Evolutionary conservation across 176 grass and related monocot species (phyloP), one percentile per base, ranked within the genome.

Genomic region (Chrysopogon serrulatus): DNA sequence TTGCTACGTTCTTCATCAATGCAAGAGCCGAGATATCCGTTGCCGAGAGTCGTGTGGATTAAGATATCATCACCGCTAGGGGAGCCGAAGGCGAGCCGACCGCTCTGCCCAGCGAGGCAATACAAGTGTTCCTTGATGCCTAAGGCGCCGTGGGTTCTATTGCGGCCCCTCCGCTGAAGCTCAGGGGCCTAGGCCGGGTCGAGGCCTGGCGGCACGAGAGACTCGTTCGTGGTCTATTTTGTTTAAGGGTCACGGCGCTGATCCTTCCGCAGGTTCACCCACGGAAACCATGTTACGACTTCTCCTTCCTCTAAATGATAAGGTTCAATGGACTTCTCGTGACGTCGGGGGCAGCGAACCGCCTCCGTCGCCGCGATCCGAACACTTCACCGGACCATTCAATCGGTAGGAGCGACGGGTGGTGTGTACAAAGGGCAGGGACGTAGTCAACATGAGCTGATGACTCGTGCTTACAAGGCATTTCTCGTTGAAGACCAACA

Each of bases 401-500:
- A 45, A 67, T 67, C 33, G 36, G 66, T 40, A 40, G 34, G 66
- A 68, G 35, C 66, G 19, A 68, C 66, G 10, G 35, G 66, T 10
- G 10, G 19, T 68, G 66, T 40, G 66, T 68, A 68, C 35, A 67
- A 63, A 19, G 61, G 31, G 32, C 31, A 35, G 31, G 63, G 63
- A 65, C 15, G 17, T 65, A 65, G 63, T 35, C 64, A 71, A 71
- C 12, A 2, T 2, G n/a, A 71, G 39, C 41, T 45, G 69, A 72
- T 72, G 69, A 76, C 73, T 95, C 92, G 26, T 74, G 82, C 90
- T 90, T 95, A 92, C 85, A 92, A 90, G 92, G 89, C 88, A 92
- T 95, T 95, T 82, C 92, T 90, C 82, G 62, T 92, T 95, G 78
- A 95, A 90, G 90, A 95, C 90, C 90, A 95, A 95, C 82, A 94